phyloP scores from a whole-genome alignment of 192 early-diverging fungal species.

The Coemansia sp. region DNA sequence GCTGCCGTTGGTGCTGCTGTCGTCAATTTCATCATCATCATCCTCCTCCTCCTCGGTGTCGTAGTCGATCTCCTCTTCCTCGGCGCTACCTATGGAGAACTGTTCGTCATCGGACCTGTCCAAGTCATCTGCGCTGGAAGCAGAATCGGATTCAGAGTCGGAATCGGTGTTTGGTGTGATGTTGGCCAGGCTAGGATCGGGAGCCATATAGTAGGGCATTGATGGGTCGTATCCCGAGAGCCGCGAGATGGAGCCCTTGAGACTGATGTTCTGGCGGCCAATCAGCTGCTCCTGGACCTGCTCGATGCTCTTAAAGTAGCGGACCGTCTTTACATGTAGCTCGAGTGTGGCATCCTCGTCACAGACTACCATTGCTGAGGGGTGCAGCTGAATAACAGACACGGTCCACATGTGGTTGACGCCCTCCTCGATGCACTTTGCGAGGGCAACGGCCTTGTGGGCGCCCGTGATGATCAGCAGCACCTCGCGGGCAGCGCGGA shows the following conservation, averaged over 20 bases:
- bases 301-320: slow-evolving; percentile 87
- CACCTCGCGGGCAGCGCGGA: slow-evolving; percentile 82
- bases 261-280: slow-evolving; percentile 66
- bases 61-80: background rate
- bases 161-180: background rate
- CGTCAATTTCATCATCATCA: too few relatives aligned
- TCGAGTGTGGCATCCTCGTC: slow-evolving; percentile 88
- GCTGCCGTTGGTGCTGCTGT: too few relatives aligned
- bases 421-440: slow-evolving; percentile 79
- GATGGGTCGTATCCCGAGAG: slow-evolving; percentile 10
- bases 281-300: slow-evolving; percentile 75
- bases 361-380: slow-evolving; percentile 78
- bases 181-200: background rate
- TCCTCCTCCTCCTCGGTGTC: too few relatives aligned
- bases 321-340: slow-evolving; percentile 85
- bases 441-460: slow-evolving; percentile 77
- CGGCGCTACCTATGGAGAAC: too few relatives aligned
- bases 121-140: slow-evolving; percentile 1
- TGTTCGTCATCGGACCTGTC: slow-evolving; percentile 4
- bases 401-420: slow-evolving; percentile 93
- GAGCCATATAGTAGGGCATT: background rate
- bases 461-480: slow-evolving; percentile 83
- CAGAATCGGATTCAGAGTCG: too few relatives aligned
- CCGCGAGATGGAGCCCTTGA: slow-evolving; percentile 58
- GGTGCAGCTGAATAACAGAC: slow-evolving; percentile 78